Percentiles rank a stretch among this genome's conserved stretches.
Evolutionary conservation across 1,284 basidiomycete genomes (phyloP).

Genomic region (Cryptococcus sp.): DNA sequence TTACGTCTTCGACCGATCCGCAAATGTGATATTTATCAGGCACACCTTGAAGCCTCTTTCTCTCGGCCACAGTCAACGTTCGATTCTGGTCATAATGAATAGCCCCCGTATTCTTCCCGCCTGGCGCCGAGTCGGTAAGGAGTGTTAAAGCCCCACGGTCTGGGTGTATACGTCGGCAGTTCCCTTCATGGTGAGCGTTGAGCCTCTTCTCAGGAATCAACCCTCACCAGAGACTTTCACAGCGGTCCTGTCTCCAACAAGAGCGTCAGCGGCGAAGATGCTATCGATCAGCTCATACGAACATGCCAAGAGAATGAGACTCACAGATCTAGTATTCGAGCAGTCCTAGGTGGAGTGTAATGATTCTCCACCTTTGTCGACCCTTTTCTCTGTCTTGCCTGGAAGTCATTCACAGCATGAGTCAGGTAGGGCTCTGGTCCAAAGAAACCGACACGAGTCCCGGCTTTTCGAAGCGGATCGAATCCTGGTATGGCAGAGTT

Average conservation of each 20-base stretch:
- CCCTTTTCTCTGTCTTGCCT: constrained; percentile 6
- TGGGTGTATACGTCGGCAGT: not conserved
- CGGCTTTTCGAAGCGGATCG: not conserved
- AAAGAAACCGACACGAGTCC: constrained; percentile 12
- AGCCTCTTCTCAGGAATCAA: not conserved
- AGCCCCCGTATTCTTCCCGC: constrained; percentile 6
- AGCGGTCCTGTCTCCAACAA: not conserved
- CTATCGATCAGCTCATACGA: constrained; percentile 1
- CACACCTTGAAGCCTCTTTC: constrained; percentile 25
- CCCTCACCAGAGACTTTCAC: not conserved
- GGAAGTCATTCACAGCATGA: constrained; percentile 13
- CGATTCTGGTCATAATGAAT: constrained; percentile 22
- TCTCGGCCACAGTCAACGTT: constrained; percentile 21
- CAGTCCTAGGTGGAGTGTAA: constrained; percentile 8
- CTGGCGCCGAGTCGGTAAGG: constrained; percentile 9
- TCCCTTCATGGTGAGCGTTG: not conserved
- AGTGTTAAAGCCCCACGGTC: constrained; percentile 10
- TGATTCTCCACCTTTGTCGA: constrained; percentile 10
- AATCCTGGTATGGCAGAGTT: too few relatives aligned
- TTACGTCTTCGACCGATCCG: constrained; percentile 13
- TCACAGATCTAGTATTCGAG: constrained; percentile 11
- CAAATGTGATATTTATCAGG: constrained; percentile 21
- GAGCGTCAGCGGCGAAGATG: constrained; percentile 3
- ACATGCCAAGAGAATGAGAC: not conserved
- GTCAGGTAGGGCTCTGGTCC: constrained; percentile 7